Base-by-base conservation (phyloP, 345 rosid genomes). In the Brassica nigra region DNA sequence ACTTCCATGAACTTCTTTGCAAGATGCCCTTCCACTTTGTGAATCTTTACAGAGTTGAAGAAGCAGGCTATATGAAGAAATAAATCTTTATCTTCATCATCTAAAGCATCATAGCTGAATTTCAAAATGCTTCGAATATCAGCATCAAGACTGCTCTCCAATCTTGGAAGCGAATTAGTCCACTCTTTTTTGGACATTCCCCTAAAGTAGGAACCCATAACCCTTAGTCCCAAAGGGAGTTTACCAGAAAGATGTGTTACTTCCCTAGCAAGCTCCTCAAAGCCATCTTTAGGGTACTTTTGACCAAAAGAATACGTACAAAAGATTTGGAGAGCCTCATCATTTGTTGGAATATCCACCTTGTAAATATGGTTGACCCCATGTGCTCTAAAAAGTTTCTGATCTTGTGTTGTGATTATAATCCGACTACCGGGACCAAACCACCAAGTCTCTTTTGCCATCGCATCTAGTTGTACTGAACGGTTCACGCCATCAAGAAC, bases 61-160 rank as follows among this genome's bases (percentile, higher is more conserved):
- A 49, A 49, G 76, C 73, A 47, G 11, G 61, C 72, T 27, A 68
- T 47, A 47, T 68, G 37, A 8, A 68, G 61, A 68, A 68, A 68
- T 14, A 68, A 47, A 14, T n/a, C 3, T 68, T 47, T 47, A 28
- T 68, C 59, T 47, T 47, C 37, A 1, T 47, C 59, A 27, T 47
- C 39, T 28, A 68, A 44, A 28, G 61, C 61, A 1, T 68, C 72
- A 28, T 68, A 68, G 14, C 72, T 68, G 37, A 68, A 14, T 27
- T 14, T 47, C 27, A 68, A 47, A 68, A 68, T 6, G 72, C 61
- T 68, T 27, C 2, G 7, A 14, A 68, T 47, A n/a, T 68, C 23
- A 4, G 37, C 2, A 3, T 44, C 4, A 44, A 68, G 59, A 8
- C 37, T 14, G 14, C 8, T 68, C 27, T 2, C 15, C 8, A 68